These are phyloP conservation scores for Naegleria gruberi DNA, from an alignment of 208 protist species.

Conservation along the genomic window DNA sequence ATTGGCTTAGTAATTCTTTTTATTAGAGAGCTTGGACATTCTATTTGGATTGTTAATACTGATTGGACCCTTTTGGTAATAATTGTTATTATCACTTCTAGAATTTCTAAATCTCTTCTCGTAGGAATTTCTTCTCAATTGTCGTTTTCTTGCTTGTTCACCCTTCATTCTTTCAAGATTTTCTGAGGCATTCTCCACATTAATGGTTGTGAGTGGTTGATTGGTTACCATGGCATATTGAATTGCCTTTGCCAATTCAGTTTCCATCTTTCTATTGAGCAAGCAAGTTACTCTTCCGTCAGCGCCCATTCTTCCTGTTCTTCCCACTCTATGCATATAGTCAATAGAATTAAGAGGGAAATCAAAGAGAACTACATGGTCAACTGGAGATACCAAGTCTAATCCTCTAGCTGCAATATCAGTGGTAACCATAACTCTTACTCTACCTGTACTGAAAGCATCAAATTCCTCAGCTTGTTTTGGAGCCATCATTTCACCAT, in stretches of 20 bases:
- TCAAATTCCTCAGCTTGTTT: not conserved
- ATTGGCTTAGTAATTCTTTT: too few species aligned
- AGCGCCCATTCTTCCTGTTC: not conserved
- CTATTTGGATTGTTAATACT: too few species aligned
- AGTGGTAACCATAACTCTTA: not conserved
- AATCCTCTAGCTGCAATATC: slow-evolving; percentile 20
- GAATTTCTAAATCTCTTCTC: too few species aligned
- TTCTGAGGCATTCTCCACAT: not conserved
- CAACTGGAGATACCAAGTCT: not conserved
- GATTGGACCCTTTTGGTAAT: too few species aligned
- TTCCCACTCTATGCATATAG: slow-evolving; percentile 3
- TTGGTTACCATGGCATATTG: not conserved
- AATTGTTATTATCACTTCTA: too few species aligned
- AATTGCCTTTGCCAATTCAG: not conserved
- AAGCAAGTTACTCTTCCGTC: not conserved
- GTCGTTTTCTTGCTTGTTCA: not conserved
- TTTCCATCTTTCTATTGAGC: not conserved
- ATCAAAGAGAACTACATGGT: slow-evolving; percentile 23
- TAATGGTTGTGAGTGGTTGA: not conserved
- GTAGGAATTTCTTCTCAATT: not conserved
- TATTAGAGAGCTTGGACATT: too few species aligned
- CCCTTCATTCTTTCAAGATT: not conserved
- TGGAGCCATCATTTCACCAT: not conserved
- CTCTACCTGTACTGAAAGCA: not conserved
- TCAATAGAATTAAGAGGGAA: slow-evolving; percentile 18